phyloP scores from a whole-genome alignment of 306 rosid genomes.

The Malus sieversii region DNA sequence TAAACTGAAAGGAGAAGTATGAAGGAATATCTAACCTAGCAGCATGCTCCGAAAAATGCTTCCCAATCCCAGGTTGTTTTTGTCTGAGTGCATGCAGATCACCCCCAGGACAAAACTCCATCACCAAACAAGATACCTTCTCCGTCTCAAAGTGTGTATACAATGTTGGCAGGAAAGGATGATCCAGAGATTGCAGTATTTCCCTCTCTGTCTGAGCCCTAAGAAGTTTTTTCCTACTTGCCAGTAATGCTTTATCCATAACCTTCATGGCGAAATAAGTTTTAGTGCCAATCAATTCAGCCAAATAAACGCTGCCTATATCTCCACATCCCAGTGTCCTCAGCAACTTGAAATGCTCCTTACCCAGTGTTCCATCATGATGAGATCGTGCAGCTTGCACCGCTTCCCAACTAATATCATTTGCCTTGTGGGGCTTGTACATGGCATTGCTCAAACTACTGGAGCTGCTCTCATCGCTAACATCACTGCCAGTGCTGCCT shows the following conservation, averaged over 20 bases:
- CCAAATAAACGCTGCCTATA: constrained; percentile 79
- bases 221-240: constrained; percentile 72
- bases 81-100: constrained; percentile 88
- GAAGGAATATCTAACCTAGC: constrained; percentile 62
- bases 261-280: constrained; percentile 91
- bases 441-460: no score
- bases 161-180: constrained; percentile 90
- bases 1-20: constrained; percentile 1
- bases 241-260: constrained; percentile 77
- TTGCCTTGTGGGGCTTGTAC: constrained; percentile 82
- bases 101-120: constrained; percentile 97
- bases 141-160: constrained; percentile 82
- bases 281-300: constrained; percentile 70
- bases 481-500: constrained; percentile 84
- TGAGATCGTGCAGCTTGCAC: constrained; percentile 66
- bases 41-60: constrained; percentile 77
- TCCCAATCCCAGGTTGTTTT: constrained; percentile 80
- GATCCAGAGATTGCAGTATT: constrained; percentile 90
- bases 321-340: constrained; percentile 89
- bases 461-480: constrained; percentile 83
- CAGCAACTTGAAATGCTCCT: constrained; percentile 63
- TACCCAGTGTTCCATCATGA: constrained; percentile 58
- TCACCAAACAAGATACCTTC: constrained; percentile 73
- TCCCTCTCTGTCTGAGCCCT: constrained; percentile 91
- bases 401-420: constrained; percentile 91